Evolutionary conservation across 768 basidiomycete species (phyloP).

Genomic region (Pleurotus sapidus): DNA sequence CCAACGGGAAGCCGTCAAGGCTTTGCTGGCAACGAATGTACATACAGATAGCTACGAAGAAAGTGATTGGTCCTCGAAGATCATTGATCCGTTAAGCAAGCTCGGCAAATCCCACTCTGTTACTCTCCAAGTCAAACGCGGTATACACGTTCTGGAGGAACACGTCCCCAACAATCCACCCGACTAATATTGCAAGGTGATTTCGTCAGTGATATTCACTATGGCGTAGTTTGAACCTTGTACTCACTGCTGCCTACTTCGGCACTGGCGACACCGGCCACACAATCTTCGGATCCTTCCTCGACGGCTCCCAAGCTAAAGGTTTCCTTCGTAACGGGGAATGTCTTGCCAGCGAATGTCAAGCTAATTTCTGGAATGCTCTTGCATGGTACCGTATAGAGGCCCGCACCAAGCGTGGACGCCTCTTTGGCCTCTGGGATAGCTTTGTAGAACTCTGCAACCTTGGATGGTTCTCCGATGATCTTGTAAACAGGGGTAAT

Average conservation of each 20-base stretch:
- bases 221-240: too few species aligned
- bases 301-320: conserved; percentile 43
- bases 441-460: not conserved
- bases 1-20: too few species aligned
- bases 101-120: conserved; percentile 2
- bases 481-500: not conserved
- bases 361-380: conserved; percentile 26
- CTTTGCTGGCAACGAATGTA: too few species aligned
- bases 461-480: not conserved
- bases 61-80: not conserved
- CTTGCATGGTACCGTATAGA: conserved; percentile 24
- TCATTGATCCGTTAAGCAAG: not conserved
- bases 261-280: conserved; percentile 32
- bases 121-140: not conserved
- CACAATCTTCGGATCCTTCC: conserved; percentile 52
- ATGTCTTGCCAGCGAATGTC: conserved; percentile 33
- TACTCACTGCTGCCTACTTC: conserved; percentile 8
- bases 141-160: conserved; percentile 48
- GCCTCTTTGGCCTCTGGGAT: conserved; percentile 2
- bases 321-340: conserved; percentile 39
- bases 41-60: too few species aligned
- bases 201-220: too few species aligned
- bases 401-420: not conserved
- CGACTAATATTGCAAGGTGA: conserved; percentile 6
- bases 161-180: conserved; percentile 38